Conservation (phyloP, 805 yeast genomes). For the Ogataea kodamae region DNA sequence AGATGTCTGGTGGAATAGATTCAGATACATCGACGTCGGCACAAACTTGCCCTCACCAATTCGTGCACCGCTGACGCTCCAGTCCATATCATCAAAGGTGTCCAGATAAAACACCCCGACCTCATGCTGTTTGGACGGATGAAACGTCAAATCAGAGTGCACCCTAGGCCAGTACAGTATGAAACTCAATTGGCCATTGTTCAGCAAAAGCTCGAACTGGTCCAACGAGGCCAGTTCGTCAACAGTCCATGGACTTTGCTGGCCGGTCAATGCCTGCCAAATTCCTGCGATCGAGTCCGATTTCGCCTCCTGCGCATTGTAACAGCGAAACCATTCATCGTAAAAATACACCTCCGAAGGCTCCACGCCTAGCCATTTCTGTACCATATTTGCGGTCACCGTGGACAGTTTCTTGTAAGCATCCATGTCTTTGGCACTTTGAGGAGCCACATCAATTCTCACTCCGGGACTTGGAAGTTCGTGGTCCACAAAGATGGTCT, state of each 20-base stretch:
- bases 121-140: slow-evolving; percentile 15
- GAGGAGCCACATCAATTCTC: slow-evolving; percentile 30
- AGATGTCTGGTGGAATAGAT: slow-evolving; percentile 20
- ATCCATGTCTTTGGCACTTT: slow-evolving; percentile 20
- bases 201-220: slow-evolving; percentile 23
- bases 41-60: slow-evolving; percentile 8
- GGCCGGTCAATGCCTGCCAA: slow-evolving; percentile 19
- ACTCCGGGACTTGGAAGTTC: slow-evolving; percentile 19
- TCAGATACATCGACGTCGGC: slow-evolving; percentile 26
- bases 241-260: slow-evolving; percentile 18
- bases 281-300: slow-evolving; percentile 2
- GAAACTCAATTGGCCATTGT: slow-evolving; percentile 12
- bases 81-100: slow-evolving; percentile 18
- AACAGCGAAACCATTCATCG: slow-evolving; percentile 28
- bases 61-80: slow-evolving; percentile 23
- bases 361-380: slow-evolving; percentile 9
- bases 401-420: slow-evolving; percentile 23
- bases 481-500: slow-evolving; percentile 22
- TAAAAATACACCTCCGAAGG: slow-evolving; percentile 19
- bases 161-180: slow-evolving; percentile 23
- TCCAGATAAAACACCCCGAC: slow-evolving; percentile 23
- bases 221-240: slow-evolving; percentile 14
- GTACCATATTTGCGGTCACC: slow-evolving; percentile 9
- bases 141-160: slow-evolving; percentile 10
- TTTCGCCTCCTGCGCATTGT: slow-evolving; percentile 13